Conservation (phyloP, 2,329 filamentous ascomycete genomes). For the Neonectria hederae region DNA sequence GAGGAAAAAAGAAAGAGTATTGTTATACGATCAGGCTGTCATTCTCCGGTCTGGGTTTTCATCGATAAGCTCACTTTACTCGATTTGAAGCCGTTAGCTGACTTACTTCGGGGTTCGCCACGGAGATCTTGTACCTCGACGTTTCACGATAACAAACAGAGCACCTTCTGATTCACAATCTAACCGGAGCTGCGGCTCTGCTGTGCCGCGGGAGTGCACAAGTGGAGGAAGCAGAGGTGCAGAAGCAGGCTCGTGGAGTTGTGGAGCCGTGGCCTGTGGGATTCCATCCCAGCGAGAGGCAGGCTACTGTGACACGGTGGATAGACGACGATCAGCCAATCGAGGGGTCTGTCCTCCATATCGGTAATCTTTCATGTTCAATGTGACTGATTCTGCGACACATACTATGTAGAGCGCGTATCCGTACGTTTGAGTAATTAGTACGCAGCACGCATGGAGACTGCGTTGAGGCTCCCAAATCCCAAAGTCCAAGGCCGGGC, state of each 20-base stretch:
- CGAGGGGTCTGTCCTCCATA: background rate
- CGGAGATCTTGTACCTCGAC: background rate
- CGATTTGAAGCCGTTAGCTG: too few species aligned
- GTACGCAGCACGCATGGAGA: background rate
- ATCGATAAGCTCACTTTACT: too few species aligned
- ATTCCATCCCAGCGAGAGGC: background rate
- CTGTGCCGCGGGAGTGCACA: background rate
- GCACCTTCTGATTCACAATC: background rate
- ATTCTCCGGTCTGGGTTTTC: background rate
- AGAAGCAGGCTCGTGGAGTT: background rate
- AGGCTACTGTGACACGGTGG: background rate
- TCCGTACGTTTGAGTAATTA: background rate
- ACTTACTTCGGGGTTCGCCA: background rate
- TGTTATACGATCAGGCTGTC: background rate
- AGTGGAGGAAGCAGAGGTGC: background rate
- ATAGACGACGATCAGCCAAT: background rate
- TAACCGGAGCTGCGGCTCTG: slow-evolving; percentile 2
- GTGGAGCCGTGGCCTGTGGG: background rate
- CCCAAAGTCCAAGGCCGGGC: background rate
- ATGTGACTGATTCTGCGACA: background rate
- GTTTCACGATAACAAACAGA: background rate
- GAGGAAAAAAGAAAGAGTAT: background rate
- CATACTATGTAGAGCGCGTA: background rate
- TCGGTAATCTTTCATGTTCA: background rate
- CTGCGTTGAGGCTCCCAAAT: background rate